phyloP scores from a whole-genome alignment of 164 flowering plant genomes.

The Pachysandra terminalis region DNA sequence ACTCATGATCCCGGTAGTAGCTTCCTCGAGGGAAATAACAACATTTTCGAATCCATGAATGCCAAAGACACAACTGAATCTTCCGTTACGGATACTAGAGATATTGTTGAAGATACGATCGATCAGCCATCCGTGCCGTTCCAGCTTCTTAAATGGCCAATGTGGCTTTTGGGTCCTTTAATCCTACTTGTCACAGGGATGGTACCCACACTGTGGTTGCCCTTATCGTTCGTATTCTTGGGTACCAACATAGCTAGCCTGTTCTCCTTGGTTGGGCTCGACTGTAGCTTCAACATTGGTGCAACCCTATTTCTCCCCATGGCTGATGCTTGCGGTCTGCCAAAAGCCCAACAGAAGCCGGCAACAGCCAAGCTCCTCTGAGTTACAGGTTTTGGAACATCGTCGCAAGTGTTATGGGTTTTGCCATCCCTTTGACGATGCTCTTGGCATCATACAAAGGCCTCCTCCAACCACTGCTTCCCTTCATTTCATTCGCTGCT shows the following conservation, averaged over 20 bases:
- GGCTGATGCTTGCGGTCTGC: slow-evolving; percentile 79
- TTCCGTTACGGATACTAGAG: slow-evolving; percentile 12
- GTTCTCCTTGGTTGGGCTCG: slow-evolving; percentile 82
- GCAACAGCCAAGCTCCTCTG: slow-evolving; percentile 51
- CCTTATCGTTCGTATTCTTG: slow-evolving; percentile 71
- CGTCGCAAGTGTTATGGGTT: slow-evolving; percentile 60
- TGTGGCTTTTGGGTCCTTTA: slow-evolving; percentile 89
- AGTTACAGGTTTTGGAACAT: slow-evolving; percentile 78
- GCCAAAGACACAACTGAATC: slow-evolving; percentile 32
- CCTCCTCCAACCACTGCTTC: slow-evolving; percentile 52
- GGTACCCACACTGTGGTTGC: slow-evolving; percentile 86
- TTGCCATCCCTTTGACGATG: slow-evolving; percentile 46
- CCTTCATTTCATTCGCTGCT: slow-evolving; percentile 55
- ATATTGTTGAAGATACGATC: slow-evolving; percentile 8
- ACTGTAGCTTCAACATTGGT: slow-evolving; percentile 85
- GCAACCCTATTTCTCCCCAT: slow-evolving; percentile 83
- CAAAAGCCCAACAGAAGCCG: slow-evolving; percentile 29
- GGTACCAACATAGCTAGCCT: slow-evolving; percentile 85
- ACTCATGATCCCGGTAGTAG: slow-evolving; percentile 27
- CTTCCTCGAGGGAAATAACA: slow-evolving; percentile 28
- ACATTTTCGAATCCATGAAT: slow-evolving; percentile 54
- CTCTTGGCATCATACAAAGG: slow-evolving; percentile 53
- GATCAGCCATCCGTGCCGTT: slow-evolving; percentile 22
- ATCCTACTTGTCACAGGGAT: slow-evolving; percentile 75
- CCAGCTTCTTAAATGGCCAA: slow-evolving; percentile 66